Evolutionary conservation across 805 yeast genomes (phyloP).

Genomic region (Millerozyma miso): DNA sequence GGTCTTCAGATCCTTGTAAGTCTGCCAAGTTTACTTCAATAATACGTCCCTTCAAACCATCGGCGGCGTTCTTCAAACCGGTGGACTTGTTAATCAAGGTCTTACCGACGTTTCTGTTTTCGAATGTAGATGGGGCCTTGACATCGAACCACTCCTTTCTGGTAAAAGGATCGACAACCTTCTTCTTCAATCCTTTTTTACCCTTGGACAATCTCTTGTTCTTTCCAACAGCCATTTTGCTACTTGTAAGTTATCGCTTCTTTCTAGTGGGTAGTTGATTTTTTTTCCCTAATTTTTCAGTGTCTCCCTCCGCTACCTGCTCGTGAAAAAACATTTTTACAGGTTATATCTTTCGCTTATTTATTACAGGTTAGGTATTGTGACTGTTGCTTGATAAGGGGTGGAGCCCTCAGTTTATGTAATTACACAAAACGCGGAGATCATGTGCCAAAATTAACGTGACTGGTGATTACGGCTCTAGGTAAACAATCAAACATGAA

Average conservation of each 20-base stretch:
- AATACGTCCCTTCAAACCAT: constrained; percentile 96
- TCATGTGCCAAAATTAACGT: neutral
- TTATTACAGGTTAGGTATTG: neutral
- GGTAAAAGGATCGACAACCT: constrained; percentile 98
- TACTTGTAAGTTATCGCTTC: constrained; percentile 6
- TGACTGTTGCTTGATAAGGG: no score
- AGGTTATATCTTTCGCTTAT: neutral
- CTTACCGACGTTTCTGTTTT: constrained; percentile 98
- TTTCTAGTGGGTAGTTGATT: neutral
- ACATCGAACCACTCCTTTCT: constrained; percentile 98
- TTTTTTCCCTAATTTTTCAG: constrained; percentile 3
- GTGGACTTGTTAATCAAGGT: constrained; percentile 97
- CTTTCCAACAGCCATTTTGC: constrained; percentile 57
- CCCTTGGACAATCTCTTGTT: constrained; percentile 72
- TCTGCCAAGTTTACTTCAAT: constrained; percentile 95
- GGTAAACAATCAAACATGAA: neutral
- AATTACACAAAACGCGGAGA: neutral
- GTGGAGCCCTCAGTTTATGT: no score
- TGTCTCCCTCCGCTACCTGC: neutral
- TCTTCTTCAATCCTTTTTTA: constrained; percentile 98
- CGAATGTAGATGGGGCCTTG: constrained; percentile 98
- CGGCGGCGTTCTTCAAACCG: constrained; percentile 97
- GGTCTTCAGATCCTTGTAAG: constrained; percentile 98
- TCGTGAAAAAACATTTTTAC: neutral
- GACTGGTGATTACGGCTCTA: neutral